Evolutionary conservation across 495 filamentous ascomycete genomes (phyloP), one percentile per base, ranked within the genome.

Genomic region (Hypoxylon cercidicola): DNA sequence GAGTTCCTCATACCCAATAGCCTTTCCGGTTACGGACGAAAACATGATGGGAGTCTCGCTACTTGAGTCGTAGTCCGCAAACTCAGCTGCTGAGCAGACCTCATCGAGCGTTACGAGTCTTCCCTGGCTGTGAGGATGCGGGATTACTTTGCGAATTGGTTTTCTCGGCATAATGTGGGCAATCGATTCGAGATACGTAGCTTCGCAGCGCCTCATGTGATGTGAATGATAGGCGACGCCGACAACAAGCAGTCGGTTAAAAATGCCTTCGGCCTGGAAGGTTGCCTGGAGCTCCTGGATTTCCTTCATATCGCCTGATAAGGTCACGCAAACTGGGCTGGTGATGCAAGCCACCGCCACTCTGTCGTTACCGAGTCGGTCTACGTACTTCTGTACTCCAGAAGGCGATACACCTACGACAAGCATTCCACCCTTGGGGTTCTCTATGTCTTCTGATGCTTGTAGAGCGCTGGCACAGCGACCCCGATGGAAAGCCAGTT

Each of bases 301-400:
- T 3, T 55, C 66, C 1, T 68, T 62, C 0, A 25, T 43, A 25
- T 77, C 72, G 1, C 80, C 79, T 0, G 78, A 79, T 2, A 83
- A 39, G 7, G 81, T 82, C 15, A 77, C 55, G 35, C 68, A 78
- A 12, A 30, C 45, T 12, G 78, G 79, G 37, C 75, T 79, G 53
- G 82, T 84, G 37, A 79, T 43, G 44, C 80, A 84, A 11, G 78
- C 81, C 30, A 80, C 64, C 1, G 40, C 45, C 34, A 71, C 62
- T 44, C 48, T 52, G 30, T 19, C 46, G 1, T 49, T 21, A 4
- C 59, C 40, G 1, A 67, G 43, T 30, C 30, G 41, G 35, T 63
- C 23, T 1, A 79, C 41, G 23, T 74, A 73, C 16, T 25, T 46
- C 28, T 66, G 44, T 1, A 68, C 68, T 8, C 69, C 62, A 10